Evolutionary conservation across 2,329 filamentous ascomycete genomes (phyloP).

Genomic region (Neofusicoccum parvum): DNA sequence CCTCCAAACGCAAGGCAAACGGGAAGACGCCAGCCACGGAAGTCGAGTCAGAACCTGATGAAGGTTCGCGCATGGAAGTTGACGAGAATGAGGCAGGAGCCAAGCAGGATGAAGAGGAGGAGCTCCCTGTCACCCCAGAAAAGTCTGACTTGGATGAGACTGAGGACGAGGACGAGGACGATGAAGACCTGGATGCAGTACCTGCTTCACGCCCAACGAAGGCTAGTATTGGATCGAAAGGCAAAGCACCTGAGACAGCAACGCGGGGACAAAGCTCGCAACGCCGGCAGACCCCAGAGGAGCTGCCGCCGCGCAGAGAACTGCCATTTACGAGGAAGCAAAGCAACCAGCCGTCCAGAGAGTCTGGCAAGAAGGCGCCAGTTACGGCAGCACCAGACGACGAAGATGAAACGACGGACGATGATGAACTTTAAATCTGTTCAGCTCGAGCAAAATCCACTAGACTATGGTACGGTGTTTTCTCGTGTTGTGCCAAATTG

Average conservation of each 20-base stretch:
- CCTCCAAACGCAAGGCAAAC: constrained; percentile 39
- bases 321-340: constrained; percentile 36
- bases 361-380: not conserved
- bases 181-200: constrained; percentile 17
- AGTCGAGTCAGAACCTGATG: constrained; percentile 36
- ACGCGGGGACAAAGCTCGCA: constrained; percentile 23
- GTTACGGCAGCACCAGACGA: constrained; percentile 15
- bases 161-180: constrained; percentile 37
- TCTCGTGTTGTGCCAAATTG: not conserved
- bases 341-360: not conserved
- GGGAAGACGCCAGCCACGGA: constrained; percentile 22
- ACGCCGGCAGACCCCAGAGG: constrained; percentile 4
- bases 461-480: not conserved
- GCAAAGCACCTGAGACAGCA: constrained; percentile 26
- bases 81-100: constrained; percentile 30
- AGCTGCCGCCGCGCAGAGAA: constrained; percentile 37
- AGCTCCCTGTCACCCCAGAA: constrained; percentile 33
- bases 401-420: constrained; percentile 41
- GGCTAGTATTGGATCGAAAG: constrained; percentile 13
- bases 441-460: not conserved
- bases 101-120: constrained; percentile 27
- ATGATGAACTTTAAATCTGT: constrained; percentile 33
- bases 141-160: constrained; percentile 34
- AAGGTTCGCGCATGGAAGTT: constrained; percentile 33
- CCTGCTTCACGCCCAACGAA: constrained; percentile 7